A percentile compares a stretch with the other conserved stretches of the same genome.
Evolutionary conservation across 2,329 filamentous ascomycete species (phyloP).

Genomic region (Paracamarosporium sp.): DNA sequence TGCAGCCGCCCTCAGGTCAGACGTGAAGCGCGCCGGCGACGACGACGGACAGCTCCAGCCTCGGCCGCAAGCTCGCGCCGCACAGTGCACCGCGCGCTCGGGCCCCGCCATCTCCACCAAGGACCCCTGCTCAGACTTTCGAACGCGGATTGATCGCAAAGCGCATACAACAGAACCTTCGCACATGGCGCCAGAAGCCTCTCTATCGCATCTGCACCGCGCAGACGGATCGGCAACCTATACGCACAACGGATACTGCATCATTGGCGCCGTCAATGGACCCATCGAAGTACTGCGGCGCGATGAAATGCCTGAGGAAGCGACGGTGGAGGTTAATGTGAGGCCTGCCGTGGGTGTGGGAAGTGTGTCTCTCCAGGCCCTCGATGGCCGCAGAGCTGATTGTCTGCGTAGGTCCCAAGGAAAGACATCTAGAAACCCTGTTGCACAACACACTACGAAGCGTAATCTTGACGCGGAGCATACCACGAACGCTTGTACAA

Average conservation of each 20-base stretch:
- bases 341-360: conserved; percentile 85
- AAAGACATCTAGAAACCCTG: conserved; percentile 79
- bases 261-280: conserved; percentile 88
- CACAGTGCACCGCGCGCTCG: conserved; percentile 10
- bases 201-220: conserved; percentile 62
- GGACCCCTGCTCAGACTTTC: conserved; percentile 12
- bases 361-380: conserved; percentile 58
- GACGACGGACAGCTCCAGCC: conserved; percentile 11
- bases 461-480: conserved; percentile 75
- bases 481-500: conserved; percentile 80
- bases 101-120: conserved; percentile 5
- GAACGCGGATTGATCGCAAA: not conserved
- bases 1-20: not conserved
- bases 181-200: conserved; percentile 35
- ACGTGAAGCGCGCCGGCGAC: conserved; percentile 2
- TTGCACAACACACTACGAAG: conserved; percentile 75
- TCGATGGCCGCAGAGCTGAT: not conserved
- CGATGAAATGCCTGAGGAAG: conserved; percentile 92
- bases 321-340: conserved; percentile 86
- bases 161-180: not conserved
- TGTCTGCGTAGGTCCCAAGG: conserved; percentile 47
- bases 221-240: conserved; percentile 83
- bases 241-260: conserved; percentile 75
- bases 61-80: conserved; percentile 9
- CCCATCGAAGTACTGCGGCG: conserved; percentile 88